Base-by-base conservation (phyloP, 2,329 filamentous ascomycete species). In the Calcarisporium arbuscula region DNA sequence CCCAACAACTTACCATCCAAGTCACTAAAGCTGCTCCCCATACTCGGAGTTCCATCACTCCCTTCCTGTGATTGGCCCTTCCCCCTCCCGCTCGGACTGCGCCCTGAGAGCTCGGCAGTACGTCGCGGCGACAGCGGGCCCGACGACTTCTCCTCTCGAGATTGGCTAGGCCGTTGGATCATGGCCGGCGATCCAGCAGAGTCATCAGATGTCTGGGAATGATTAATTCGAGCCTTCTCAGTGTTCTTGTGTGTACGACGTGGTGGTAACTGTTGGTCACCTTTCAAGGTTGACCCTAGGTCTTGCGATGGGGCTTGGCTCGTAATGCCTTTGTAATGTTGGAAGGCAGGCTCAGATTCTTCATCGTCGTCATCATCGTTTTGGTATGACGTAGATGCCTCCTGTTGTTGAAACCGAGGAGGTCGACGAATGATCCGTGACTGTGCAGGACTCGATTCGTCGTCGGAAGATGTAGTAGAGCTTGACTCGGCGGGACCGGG, bases 1-100 rank as follows among this genome's bases (percentile, higher is more conserved):
- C n/a, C n/a, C 5, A 26, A 9, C 20, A 23, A 16, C 7, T 14
- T 64, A 76, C 83, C 84, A 54, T 90, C 85, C 28, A 94, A 69
- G 61, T 92, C 86, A 58, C 84, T 90, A 50, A 87, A 92, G 48
- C 84, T 89, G 55, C 85, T 90, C 2, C 85, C 83, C 78, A 88
- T 87, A 48, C 82, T 87, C 2, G 81, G 82, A 11, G 80, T 82
- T 11, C 81, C 81, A 42, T 87, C 82, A 50, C 81, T 86, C 10
- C 75, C 76, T 42, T 82, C 78, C 10, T 70, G 67, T 2, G 72
- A 73, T 29, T 64, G 58, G 0, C 64, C 67, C 47, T 70, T 69
- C 19, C 61, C 64, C 40, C 70, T 71, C 8, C 59, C 61, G 8
- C 61, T 58, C 2, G 76, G 72, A 46, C 71, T 77, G 28, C 72